Percentiles rank a stretch among this genome's conserved stretches.
These are phyloP conservation scores for Saccharum hybrid DNA, from an alignment of 202 grass and related monocot genomes.

Conservation along the genomic window DNA sequence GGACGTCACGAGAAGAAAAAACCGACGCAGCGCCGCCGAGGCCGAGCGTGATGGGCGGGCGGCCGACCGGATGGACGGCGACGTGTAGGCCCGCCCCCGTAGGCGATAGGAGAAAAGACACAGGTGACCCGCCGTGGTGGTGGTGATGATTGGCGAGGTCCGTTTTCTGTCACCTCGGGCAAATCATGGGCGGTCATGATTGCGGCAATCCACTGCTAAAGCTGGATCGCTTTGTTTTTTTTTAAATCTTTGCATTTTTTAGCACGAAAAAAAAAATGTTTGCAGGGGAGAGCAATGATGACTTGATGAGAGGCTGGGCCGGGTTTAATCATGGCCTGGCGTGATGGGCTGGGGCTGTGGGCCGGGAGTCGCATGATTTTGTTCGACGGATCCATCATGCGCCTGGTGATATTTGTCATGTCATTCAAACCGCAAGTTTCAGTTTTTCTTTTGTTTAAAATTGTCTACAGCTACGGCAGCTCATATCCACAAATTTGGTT, in stretches of 20 bases:
- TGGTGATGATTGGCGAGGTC: not conserved
- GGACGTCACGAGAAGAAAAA: not conserved
- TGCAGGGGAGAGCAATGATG: not conserved
- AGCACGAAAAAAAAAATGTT: too few relatives aligned
- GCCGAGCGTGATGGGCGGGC: not conserved
- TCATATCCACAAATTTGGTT: too few relatives aligned
- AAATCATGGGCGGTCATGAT: constrained; percentile 16
- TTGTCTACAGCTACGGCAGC: not conserved
- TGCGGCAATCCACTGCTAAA: not conserved
- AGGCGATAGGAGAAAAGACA: not conserved
- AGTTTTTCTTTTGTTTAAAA: not conserved
- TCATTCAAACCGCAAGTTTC: not conserved
- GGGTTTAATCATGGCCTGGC: not conserved
- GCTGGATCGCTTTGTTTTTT: not conserved
- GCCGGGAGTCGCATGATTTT: not conserved
- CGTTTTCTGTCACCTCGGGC: not conserved
- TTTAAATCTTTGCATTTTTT: too few relatives aligned
- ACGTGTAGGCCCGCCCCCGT: not conserved
- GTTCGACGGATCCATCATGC: not conserved
- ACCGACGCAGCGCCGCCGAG: not conserved
- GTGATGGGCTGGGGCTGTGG: not conserved
- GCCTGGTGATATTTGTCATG: not conserved
- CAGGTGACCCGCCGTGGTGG: not conserved
- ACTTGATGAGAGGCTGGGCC: constrained; percentile 17
- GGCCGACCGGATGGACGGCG: too few relatives aligned